Evolutionary conservation across 139 green algal species (phyloP).

Genomic region (Auxenochlorella protothecoides): DNA sequence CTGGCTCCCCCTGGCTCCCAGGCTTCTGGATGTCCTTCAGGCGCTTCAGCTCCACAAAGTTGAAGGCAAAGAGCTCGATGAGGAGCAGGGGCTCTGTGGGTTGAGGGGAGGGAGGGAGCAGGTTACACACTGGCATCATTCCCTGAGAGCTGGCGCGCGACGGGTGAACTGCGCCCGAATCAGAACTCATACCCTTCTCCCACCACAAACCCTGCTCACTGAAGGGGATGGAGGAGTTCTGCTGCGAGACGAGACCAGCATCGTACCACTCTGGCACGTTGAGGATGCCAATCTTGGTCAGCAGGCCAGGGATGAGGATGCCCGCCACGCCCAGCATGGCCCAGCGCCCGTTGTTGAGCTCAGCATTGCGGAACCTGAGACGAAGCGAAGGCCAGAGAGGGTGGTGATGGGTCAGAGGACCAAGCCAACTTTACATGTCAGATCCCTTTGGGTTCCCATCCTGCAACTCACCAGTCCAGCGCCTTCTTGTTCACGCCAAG

Average conservation of each 20-base stretch:
- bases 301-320: conserved; percentile 67
- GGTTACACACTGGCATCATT: no score
- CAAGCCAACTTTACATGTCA: no score
- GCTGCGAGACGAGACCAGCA: conserved; percentile 55
- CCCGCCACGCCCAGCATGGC: conserved; percentile 83
- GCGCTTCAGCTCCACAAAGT: conserved; percentile 80
- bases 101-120: no score
- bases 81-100: conserved; percentile 36
- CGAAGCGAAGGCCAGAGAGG: no score
- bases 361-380: conserved; percentile 66
- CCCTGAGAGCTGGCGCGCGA: no score
- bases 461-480: conserved; percentile 53
- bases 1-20: conserved; percentile 40
- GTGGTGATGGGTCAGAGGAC: no score
- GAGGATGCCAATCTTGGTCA: conserved; percentile 59
- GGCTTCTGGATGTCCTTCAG: conserved; percentile 77
- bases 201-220: no score
- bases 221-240: conserved; percentile 32
- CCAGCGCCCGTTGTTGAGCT: conserved; percentile 78
- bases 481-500: conserved; percentile 67
- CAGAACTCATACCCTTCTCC: no score
- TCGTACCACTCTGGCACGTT: conserved; percentile 76
- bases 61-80: conserved; percentile 59
- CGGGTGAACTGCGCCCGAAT: no score
- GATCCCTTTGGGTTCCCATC: neutral